Conservation (phyloP, 371 early-diverging fungal genomes). For the Saksenaea vasiformis region DNA sequence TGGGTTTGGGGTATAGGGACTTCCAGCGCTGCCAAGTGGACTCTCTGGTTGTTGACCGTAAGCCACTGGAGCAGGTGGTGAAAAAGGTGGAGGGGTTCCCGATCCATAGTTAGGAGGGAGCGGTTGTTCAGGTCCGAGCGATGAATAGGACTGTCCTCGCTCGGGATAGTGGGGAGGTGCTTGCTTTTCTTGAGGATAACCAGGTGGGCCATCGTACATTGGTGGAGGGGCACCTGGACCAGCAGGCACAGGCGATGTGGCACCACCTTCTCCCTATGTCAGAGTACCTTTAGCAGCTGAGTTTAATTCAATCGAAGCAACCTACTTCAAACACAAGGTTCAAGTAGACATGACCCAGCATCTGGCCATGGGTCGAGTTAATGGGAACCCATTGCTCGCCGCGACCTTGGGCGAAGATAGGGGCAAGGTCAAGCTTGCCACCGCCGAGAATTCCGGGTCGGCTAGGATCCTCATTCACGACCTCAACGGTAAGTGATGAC, state of each 20-base stretch:
- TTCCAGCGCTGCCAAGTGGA: not conserved
- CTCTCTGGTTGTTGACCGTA: conserved; percentile 2
- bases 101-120: conserved; percentile 29
- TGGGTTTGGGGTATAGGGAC: not conserved
- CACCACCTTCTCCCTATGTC: conserved; percentile 5
- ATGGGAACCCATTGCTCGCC: conserved; percentile 39
- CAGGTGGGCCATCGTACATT: conserved; percentile 15
- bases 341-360: conserved; percentile 23
- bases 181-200: conserved; percentile 16
- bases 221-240: conserved; percentile 9
- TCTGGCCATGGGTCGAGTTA: conserved; percentile 15
- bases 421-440: conserved; percentile 20
- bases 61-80: conserved; percentile 16
- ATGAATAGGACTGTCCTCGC: conserved; percentile 13
- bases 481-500: conserved; percentile 25
- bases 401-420: conserved; percentile 20
- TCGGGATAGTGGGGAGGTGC: conserved; percentile 10
- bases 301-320: not conserved
- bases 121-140: conserved; percentile 28
- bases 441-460: conserved; percentile 38
- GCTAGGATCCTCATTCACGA: conserved; percentile 38
- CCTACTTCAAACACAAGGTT: conserved; percentile 24
- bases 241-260: not conserved
- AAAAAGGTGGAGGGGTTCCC: conserved; percentile 26
- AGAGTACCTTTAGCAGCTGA: not conserved